Evolutionary conservation across 257 asterid genomes (phyloP), one percentile per base, ranked within the genome.

Genomic region (Cruciata laevipes): DNA sequence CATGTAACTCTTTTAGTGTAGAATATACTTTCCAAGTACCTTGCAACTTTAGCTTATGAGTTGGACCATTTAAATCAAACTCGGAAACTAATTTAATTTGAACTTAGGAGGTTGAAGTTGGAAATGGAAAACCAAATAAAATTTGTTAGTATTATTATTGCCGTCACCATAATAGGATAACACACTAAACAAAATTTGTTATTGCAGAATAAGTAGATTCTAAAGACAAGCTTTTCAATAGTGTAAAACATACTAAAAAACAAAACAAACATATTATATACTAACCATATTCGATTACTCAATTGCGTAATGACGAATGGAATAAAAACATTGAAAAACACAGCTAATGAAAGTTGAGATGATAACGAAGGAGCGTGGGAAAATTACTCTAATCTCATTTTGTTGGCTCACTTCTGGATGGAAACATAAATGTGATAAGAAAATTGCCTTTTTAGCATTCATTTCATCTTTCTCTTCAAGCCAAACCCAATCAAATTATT

Each of bases 361-460:
- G 44, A 17, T 8, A n/a, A 69, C n/a, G 25, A 2, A 42, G 72
- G 20, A 59, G 67, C 67, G 59, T 25, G 32, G 44, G 5, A 58
- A 59, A 14, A 5, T 6, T 3, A 4, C 27, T 27, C n/a, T 18
- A 8, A 47, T 20, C 24, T 59, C 30, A 60, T 18, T 69, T 47
- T 70, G 74, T 24, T 70, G 61, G 74, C 69, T 21, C 42, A 51
- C 51, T 70, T 70, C 8, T 49, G 62, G 55, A 14, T 32, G 68
- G 63, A 21, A 33, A 32, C 63, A 21, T 49, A 32, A 30, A 49
- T 70, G 68, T 13, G 66, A 35, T 42, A 0, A 6, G 35, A 42
- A 24, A 59, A 40, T 44, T 42, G 20, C 30, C 24, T 61, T 20
- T 20, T 18, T 61, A 7, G 23, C 31, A 44, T 47, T 47, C 31